Base-by-base conservation (phyloP, 1,284 basidiomycete genomes). In the Tilletia indica region DNA sequence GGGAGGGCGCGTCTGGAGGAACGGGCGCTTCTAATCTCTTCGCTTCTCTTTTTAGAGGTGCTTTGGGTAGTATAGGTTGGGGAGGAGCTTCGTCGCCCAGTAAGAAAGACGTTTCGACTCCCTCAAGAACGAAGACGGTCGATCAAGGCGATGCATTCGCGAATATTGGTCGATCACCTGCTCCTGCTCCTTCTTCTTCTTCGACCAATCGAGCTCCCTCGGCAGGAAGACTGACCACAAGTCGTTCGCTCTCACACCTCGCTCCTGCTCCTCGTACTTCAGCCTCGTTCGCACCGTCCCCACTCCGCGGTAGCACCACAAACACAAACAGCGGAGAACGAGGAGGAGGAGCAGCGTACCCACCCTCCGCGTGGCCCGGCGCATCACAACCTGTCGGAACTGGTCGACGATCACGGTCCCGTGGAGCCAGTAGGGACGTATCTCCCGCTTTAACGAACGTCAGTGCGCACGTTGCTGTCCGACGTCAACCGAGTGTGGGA, bases 191-290 rank as follows among this genome's bases (percentile, higher is more conserved):
- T 45, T 8, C 42, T 8, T 5, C 42, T 12, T 14, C 42, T 45
- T 45, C 42, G 42, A 45, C 42, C 2, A 14, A 3, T 9, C 61
- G 61, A 19, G 61, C 61, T 19, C n/a, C 61, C 61, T 64, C 61
- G 9, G 58, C 34, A 34, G 31, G 58, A 36, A 34, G 36, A 21
- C 61, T 64, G 16, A 64, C 61, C 38, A 38, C 61, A 14, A 64
- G 61, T 39, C 61, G 61, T 16, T 64, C 61, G 2, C 61, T 64
- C 61, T 64, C 61, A 39, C 61, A 64, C n/a, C 61, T 64, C 61
- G 61, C 51, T 8, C 51, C 51, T 6, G 51, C 12, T 25, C 61
- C 16, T 3, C 36, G 61, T 5, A 64, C 31, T 4, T 25, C 36
- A 39, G 34, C 61, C 39, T 34, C 61, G 14, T 64, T 14, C 36